These are phyloP conservation scores for Raffaelea albimanens DNA, from an alignment of 2,329 filamentous ascomycete genomes.

Conservation along the genomic window DNA sequence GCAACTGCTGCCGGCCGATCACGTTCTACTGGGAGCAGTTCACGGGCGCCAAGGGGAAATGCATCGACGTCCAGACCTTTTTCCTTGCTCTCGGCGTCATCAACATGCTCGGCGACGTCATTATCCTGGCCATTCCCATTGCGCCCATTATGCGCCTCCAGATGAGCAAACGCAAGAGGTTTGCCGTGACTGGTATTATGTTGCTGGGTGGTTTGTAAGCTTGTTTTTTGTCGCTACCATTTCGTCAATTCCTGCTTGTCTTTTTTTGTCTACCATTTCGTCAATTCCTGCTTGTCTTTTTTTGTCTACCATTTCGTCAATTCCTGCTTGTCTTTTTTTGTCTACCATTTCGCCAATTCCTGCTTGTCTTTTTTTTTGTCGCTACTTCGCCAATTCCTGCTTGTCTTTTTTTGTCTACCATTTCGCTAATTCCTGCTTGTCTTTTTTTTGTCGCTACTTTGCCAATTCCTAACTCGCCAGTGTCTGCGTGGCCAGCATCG, in stretches of 20 bases:
- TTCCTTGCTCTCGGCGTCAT: conserved; percentile 5
- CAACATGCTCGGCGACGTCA: conserved; percentile 5
- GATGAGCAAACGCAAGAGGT: background rate
- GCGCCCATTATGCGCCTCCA: background rate
- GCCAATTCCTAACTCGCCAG: background rate
- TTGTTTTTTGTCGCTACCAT: background rate
- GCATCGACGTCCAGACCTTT: conserved; percentile 3
- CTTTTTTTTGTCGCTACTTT: background rate
- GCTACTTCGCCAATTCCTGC: background rate
- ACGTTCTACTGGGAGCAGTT: conserved; percentile 3
- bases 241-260: background rate
- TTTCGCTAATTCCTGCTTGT: background rate
- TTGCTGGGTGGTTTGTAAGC: conserved; percentile 2
- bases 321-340: background rate
- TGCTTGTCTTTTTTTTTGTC: background rate
- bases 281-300: background rate
- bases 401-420: background rate
- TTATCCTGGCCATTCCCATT: conserved; percentile 1
- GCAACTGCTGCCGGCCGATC: background rate
- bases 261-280: background rate
- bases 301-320: background rate
- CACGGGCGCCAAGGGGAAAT: background rate
- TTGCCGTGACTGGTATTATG: background rate
- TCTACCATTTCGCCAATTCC: background rate
- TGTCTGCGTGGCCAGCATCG: conserved; percentile 2